A percentile compares a stretch with the other conserved stretches of the same genome.
phyloP scores from a whole-genome alignment of 345 rosid genomes.

The Arabidopsis arenosa region DNA sequence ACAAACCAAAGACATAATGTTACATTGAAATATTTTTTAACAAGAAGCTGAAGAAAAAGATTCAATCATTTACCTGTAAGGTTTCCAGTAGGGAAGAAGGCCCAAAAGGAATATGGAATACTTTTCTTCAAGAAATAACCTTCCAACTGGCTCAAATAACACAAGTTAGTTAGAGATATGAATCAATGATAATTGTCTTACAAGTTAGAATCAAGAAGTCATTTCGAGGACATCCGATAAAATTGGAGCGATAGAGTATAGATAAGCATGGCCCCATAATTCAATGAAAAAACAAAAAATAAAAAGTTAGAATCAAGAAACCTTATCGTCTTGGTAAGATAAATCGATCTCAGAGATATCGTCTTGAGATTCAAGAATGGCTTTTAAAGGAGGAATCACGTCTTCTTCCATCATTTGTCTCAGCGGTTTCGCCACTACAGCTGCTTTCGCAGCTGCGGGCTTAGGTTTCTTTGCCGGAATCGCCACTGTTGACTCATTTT shows the following conservation, averaged over 20 bases:
- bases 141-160: constrained; percentile 60
- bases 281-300: too few relatives aligned
- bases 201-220: not conserved
- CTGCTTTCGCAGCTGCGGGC: constrained; percentile 69
- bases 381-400: constrained; percentile 73
- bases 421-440: constrained; percentile 59
- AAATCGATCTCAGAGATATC: constrained; percentile 69
- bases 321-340: constrained; percentile 80
- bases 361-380: constrained; percentile 70
- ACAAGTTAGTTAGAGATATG: constrained; percentile 2
- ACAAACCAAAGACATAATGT: not conserved
- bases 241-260: too few relatives aligned
- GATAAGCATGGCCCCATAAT: too few relatives aligned
- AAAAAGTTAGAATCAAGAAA: constrained; percentile 14
- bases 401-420: constrained; percentile 89
- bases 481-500: constrained; percentile 30
- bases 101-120: constrained; percentile 78
- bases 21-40: not conserved
- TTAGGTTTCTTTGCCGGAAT: constrained; percentile 65
- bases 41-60: too few relatives aligned
- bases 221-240: too few relatives aligned
- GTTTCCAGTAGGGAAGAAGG: constrained; percentile 79
- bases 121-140: constrained; percentile 76
- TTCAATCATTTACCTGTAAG: constrained; percentile 55
- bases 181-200: constrained; percentile 6